Conservation (phyloP, 2,329 filamentous ascomycete species). For the Aspergillus thermomutatus region DNA sequence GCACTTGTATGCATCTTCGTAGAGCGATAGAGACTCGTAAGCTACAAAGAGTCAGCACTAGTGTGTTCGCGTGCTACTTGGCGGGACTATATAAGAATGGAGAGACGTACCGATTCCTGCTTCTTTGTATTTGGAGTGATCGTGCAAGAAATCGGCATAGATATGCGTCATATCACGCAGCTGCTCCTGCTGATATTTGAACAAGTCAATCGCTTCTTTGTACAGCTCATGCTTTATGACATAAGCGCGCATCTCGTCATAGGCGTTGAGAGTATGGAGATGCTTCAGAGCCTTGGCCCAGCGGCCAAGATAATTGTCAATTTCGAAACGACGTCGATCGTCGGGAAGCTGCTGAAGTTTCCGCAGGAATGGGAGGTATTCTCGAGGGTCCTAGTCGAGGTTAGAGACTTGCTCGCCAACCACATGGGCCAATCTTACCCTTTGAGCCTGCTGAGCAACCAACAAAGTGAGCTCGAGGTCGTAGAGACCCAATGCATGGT, state of each 20-base stretch:
- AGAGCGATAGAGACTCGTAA: constrained; percentile 80
- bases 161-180: constrained; percentile 68
- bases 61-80: neutral
- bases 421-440: constrained; percentile 40
- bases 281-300: constrained; percentile 73
- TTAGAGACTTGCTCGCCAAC: constrained; percentile 8
- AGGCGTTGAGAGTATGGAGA: constrained; percentile 68
- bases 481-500: constrained; percentile 85
- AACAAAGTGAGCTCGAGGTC: constrained; percentile 85
- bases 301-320: constrained; percentile 82
- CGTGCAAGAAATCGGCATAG: constrained; percentile 75
- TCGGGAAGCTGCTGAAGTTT: constrained; percentile 72
- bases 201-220: constrained; percentile 70
- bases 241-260: constrained; percentile 76
- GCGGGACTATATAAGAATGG: neutral
- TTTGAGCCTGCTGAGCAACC: constrained; percentile 92
- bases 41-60: constrained; percentile 40
- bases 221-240: constrained; percentile 77
- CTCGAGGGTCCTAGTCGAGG: constrained; percentile 68
- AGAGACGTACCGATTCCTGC: constrained; percentile 63
- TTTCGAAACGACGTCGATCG: constrained; percentile 71
- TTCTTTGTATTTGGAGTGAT: constrained; percentile 73
- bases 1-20: constrained; percentile 70
- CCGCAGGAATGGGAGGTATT: constrained; percentile 94
- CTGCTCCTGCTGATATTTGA: constrained; percentile 72